These are phyloP conservation scores for Oidiodendron maius DNA, from an alignment of 495 filamentous ascomycete species.

Conservation along the genomic window DNA sequence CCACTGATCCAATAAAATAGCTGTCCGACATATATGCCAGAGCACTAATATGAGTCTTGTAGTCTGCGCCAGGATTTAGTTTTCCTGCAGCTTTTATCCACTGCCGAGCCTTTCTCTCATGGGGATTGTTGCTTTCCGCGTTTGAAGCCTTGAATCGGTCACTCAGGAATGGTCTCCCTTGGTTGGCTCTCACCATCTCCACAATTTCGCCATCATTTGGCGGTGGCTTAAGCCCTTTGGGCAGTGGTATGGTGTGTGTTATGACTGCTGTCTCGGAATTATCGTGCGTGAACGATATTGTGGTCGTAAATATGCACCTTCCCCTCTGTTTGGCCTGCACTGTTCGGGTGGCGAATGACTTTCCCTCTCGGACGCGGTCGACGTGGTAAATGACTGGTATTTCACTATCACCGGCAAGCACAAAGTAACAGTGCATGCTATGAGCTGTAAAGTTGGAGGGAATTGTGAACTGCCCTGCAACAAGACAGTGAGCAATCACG, in stretches of 20 bases:
- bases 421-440: slow-evolving; percentile 98
- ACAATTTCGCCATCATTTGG: slow-evolving; percentile 13
- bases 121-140: slow-evolving; percentile 36
- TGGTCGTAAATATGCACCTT: slow-evolving; percentile 88
- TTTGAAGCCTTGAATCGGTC: slow-evolving; percentile 47
- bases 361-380: slow-evolving; percentile 85
- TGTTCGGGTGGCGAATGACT: slow-evolving; percentile 86
- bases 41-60: slow-evolving; percentile 73
- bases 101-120: slow-evolving; percentile 64
- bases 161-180: slow-evolving; percentile 51
- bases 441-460: slow-evolving; percentile 74
- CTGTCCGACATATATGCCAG: slow-evolving; percentile 89
- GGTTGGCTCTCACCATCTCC: neutral
- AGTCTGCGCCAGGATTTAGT: slow-evolving; percentile 64
- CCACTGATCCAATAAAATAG: slow-evolving; percentile 87
- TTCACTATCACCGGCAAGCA: slow-evolving; percentile 77
- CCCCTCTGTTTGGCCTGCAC: slow-evolving; percentile 89
- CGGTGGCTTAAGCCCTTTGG: slow-evolving; percentile 36
- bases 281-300: slow-evolving; percentile 76
- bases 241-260: slow-evolving; percentile 56
- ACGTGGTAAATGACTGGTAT: slow-evolving; percentile 84
- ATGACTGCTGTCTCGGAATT: slow-evolving; percentile 57
- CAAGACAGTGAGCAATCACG: slow-evolving; percentile 86
- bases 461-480: slow-evolving; percentile 83
- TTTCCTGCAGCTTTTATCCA: slow-evolving; percentile 73